These are phyloP conservation scores for Ciborinia camelliae DNA, from an alignment of 2,329 filamentous ascomycete genomes.

Conservation along the genomic window DNA sequence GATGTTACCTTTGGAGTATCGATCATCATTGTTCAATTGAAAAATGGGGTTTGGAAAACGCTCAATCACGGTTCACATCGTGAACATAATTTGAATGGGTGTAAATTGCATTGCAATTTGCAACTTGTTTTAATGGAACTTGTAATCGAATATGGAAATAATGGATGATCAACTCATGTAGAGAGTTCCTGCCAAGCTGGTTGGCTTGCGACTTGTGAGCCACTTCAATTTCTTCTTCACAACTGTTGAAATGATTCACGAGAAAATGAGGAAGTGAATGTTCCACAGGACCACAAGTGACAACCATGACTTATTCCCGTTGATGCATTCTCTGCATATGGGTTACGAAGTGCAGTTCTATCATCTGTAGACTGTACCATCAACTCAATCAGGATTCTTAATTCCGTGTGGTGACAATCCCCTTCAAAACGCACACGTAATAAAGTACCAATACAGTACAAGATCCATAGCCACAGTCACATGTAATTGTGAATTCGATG, in stretches of 20 bases:
- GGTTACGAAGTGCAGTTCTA: background rate
- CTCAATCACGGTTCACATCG: slow-evolving; percentile 10
- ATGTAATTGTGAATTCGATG: background rate
- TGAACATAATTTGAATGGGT: background rate
- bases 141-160: background rate
- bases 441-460: no score
- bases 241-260: background rate
- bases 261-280: background rate
- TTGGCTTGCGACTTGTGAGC: background rate
- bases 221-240: background rate
- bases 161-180: background rate
- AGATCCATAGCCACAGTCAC: background rate
- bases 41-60: slow-evolving; percentile 5
- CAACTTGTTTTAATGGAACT: background rate
- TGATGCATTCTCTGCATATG: background rate
- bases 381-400: slow-evolving; percentile 3
- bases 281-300: background rate
- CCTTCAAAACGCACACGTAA: slow-evolving; percentile 4
- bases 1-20: slow-evolving; percentile 4
- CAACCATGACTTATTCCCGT: background rate
- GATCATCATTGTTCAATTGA: background rate
- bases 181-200: background rate
- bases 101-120: background rate
- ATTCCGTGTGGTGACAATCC: background rate
- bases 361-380: background rate